Evolutionary conservation across 257 asterid genomes (phyloP), one percentile per base, ranked within the genome.

Genomic region (Nicotiana attenuata): DNA sequence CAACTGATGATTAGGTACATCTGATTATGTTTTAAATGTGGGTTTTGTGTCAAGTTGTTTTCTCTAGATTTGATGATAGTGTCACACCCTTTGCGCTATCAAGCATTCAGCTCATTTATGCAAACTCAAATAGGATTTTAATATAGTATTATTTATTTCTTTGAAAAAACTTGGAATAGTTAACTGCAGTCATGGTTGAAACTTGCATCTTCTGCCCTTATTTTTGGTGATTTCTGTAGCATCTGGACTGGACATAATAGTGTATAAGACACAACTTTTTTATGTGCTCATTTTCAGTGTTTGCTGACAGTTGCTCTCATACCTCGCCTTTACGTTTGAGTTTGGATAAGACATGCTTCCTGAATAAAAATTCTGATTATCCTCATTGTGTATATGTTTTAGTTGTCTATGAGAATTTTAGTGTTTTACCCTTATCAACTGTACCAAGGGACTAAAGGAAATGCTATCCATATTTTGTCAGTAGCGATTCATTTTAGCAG

Each of bases 1-100:
- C 94, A 96, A 86, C 84, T 96, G 71, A 96, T 96, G 99, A 96
- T 94, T 80, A 91, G 93, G 99, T 96, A 90, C 76, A 80, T 57
- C 65, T 77, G 80, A 19, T 82, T 83, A 29, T 68, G 35, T 22
- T 59, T 20, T 75, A 53, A 24, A 73, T 73, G 41, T 24, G 79
- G 63, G 29, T 53, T 17, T 80, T 17, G 10, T n/a, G 53, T 20
- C 50, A 77, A 67, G 28, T 67, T 14, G 2, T 73, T 14, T 22
- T 13, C 61, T 73, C 78, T 47, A 45, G 60, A 71, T 22, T 47
- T 71, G 38, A 14, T 71, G 78, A 71, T 13, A 13, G 20, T 41
- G 60, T 16, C 22, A 47, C 79, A 47, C 24, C 61, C 15, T 73
- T 73, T 35, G 50, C 7, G 38, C 79, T 73, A 71, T 71, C 78